phyloP scores from a whole-genome alignment of 306 rosid species.

The Crotalaria pallida region DNA sequence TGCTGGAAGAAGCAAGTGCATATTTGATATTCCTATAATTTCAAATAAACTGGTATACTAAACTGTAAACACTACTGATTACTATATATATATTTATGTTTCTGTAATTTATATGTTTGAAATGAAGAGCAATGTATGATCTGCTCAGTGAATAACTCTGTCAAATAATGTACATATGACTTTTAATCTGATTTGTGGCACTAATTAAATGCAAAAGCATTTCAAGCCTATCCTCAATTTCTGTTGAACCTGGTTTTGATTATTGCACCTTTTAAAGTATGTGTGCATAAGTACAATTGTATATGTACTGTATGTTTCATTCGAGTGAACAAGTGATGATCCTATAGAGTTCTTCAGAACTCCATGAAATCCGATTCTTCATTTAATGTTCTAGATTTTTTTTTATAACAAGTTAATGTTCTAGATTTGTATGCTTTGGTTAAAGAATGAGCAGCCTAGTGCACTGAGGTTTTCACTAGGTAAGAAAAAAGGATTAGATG shows the following conservation, averaged over 20 bases:
- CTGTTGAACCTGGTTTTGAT: not conserved
- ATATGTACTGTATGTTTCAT: not conserved
- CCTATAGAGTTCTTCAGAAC: too few species aligned
- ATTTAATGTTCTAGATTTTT: too few species aligned
- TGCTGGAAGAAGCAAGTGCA: constrained; percentile 15
- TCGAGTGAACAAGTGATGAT: not conserved
- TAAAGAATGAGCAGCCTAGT: too few species aligned
- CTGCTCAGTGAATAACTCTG: constrained; percentile 10
- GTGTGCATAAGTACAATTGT: not conserved
- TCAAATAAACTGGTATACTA: constrained; percentile 28
- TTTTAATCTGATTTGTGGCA: not conserved
- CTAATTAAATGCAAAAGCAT: not conserved
- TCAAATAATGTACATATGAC: constrained; percentile 2
- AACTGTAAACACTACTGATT: not conserved
- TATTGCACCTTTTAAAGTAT: not conserved
- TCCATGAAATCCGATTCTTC: too few species aligned
- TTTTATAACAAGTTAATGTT: too few species aligned
- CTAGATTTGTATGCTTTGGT: too few species aligned
- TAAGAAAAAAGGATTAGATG: too few species aligned
- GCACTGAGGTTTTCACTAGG: too few species aligned
- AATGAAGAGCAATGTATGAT: not conserved
- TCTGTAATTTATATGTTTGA: constrained; percentile 17
- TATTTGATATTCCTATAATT: constrained; percentile 24
- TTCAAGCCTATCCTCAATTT: not conserved
- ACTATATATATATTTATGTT: constrained; percentile 2